Evolutionary conservation across 2,329 filamentous ascomycete genomes (phyloP).

Genomic region (Geosmithia flava): DNA sequence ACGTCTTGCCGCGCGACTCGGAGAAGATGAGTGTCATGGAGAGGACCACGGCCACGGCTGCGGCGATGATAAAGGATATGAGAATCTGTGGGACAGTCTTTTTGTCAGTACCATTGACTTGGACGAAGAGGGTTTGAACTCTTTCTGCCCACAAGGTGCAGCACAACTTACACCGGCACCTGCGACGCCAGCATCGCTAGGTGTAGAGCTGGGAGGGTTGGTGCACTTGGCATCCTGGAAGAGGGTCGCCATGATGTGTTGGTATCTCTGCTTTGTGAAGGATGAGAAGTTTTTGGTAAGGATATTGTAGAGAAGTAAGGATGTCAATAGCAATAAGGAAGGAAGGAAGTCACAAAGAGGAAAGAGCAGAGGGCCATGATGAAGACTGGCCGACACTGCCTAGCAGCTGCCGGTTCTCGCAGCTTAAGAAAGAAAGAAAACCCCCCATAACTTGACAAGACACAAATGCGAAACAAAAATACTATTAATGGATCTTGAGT

Average conservation of each 20-base stretch:
- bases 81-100: constrained; percentile 30
- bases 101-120: not conserved
- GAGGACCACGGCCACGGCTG: constrained; percentile 41
- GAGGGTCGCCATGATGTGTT: constrained; percentile 2
- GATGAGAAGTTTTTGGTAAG: too few relatives aligned
- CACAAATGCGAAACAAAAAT: not conserved
- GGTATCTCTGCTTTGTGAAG: too few relatives aligned
- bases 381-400: too few relatives aligned
- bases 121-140: not conserved
- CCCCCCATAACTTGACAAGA: too few relatives aligned
- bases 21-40: constrained; percentile 43
- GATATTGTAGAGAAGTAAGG: too few relatives aligned
- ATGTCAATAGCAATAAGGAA: too few relatives aligned
- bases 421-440: too few relatives aligned
- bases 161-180: constrained; percentile 36
- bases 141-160: not conserved
- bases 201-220: constrained; percentile 25
- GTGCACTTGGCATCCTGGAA: constrained; percentile 22
- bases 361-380: too few relatives aligned
- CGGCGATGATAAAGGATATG: constrained; percentile 55
- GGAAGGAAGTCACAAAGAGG: too few relatives aligned
- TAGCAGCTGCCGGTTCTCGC: too few relatives aligned
- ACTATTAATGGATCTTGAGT: not conserved
- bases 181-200: constrained; percentile 44
- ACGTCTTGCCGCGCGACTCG: constrained; percentile 33